Base-by-base conservation (phyloP, 2,329 filamentous ascomycete species). In the Colletotrichum sansevieriae region DNA sequence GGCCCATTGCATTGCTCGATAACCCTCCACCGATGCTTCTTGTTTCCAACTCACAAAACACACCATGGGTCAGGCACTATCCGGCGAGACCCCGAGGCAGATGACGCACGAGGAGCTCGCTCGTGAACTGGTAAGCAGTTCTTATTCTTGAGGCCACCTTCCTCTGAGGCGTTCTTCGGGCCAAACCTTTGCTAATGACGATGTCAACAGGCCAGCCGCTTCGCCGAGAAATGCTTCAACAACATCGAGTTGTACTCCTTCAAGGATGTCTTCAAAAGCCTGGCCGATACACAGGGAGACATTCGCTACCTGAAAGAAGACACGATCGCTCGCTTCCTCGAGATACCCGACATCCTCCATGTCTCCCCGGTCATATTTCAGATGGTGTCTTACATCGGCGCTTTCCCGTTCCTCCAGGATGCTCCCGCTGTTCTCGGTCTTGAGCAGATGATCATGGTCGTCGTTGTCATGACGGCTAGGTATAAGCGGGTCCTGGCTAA, bases 221-320 rank as follows among this genome's bases (percentile, higher is more conserved):
- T 94, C 76, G 90, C 88, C 63, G 85, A 88, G 67, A 90, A 89
- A 74, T 92, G 90, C 79, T 93, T 92, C 78, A 89, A 89, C 0
- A 85, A 89, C 1, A 83, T 94, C 64, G 92, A 94, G 78, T 82
- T 92, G 35, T 92, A 92, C 78, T 92, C 88, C 37, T 88, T 93
- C 78, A 90, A 90, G 73, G 88, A 92, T 75, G 91, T 93, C 74
- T 94, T 94, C 81, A 86, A 85, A 68, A 87, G 84, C 65, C 88
- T 94, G 20, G 90, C 91, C 71, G 91, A 93, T 73, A 79, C 85
- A 15, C 84, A 91, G 74, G 87, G 85, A 56, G 81, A 84, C 49
- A 80, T 92, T 54, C 83, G 83, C 59, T 92, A 92, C 76, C 85
- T 93, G 71, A 92, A 89, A 74, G 90, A 91, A 75, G 87, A 91